Evolutionary conservation across 1,139 yeast species (phyloP), one percentile per base, ranked within the genome.

Genomic region (Yamadazyma blattariae): DNA sequence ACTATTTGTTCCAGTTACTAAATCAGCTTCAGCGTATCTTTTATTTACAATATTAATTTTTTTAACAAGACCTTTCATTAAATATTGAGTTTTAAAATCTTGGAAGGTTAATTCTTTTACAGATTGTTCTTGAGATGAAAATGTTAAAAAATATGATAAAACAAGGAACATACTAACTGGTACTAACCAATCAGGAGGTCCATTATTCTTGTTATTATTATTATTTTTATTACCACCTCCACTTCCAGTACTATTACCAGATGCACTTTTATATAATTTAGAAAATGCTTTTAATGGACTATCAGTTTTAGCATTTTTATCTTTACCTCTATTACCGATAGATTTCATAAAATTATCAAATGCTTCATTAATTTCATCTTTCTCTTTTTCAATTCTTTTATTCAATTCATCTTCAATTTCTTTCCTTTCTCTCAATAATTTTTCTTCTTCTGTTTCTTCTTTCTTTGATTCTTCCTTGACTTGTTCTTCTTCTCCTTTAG

Each of bases 51-150:
- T 97, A 15, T 73, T 72, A 30, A 92, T 70, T 44, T 76, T 78
- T 39, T 81, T 78, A 20, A 92, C 97, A 31, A 84, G 67, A 4
- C 97, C 97, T 49, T 81, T 82, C 46, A 86, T 94, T 30, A 92
- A 70, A 53, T 84, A 88, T 41, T 83, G 80, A 16, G 82, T 74
- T 54, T 86, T 85, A 69, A 92, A 92, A 56, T 88, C 96, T 61
- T 90, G 97, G 74, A 87, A 88, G 2, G 97, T 84, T 44, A 92
- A 68, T 45, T 76, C 74, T 40, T 31, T 29, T n/a, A 10, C 15
- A 11, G n/a, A 11, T 5, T 12, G 25, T 15, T 20, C n/a, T 14
- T 24, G 25, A 19, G 14, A 4, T 7, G 23, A 12, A 25, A 23
- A 18, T 11, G 25, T 6, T 9, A 30, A 13, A 17, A 15, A 30